Percentiles rank a stretch among this genome's conserved stretches.
These are phyloP conservation scores for Haplosporangium sp. DNA, from an alignment of 371 early-diverging fungal species.

Conservation along the genomic window DNA sequence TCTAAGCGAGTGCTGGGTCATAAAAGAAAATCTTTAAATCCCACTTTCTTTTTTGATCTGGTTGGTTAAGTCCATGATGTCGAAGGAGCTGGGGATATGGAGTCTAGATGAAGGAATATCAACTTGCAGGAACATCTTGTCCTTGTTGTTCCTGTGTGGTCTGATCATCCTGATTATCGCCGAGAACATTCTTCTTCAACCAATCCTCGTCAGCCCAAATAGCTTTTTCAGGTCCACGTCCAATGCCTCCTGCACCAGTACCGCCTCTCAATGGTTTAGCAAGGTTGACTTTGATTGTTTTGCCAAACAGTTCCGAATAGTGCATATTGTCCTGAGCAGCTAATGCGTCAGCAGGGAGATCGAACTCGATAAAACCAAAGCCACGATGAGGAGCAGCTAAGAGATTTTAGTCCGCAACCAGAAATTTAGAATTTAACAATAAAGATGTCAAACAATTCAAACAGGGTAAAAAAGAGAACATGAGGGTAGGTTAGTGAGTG, in stretches of 20 bases:
- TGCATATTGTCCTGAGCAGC: conserved; percentile 97
- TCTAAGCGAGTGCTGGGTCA: no score
- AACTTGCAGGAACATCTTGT: neutral
- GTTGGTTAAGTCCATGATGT: neutral
- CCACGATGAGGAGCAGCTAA: conserved; percentile 84
- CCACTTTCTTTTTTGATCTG: no score
- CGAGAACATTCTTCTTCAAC: conserved; percentile 71
- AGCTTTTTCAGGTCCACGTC: conserved; percentile 38
- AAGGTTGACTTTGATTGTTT: conserved; percentile 87
- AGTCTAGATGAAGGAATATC: no score
- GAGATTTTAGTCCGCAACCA: neutral
- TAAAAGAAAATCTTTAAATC: no score
- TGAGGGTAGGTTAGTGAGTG: neutral
- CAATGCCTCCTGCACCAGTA: conserved; percentile 67
- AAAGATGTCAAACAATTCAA: neutral
- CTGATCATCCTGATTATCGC: conserved; percentile 10
- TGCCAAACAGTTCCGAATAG: conserved; percentile 87
- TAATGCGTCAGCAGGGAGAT: conserved; percentile 82
- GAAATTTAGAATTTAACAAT: no score
- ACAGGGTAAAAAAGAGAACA: neutral
- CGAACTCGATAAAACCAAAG: conserved; percentile 96
- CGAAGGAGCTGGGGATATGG: neutral
- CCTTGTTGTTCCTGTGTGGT: conserved; percentile 12
- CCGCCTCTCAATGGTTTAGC: conserved; percentile 81
- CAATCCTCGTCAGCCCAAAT: conserved; percentile 85